Conservation (phyloP, 1,284 basidiomycete genomes). For the Cystobasidium sp. region DNA sequence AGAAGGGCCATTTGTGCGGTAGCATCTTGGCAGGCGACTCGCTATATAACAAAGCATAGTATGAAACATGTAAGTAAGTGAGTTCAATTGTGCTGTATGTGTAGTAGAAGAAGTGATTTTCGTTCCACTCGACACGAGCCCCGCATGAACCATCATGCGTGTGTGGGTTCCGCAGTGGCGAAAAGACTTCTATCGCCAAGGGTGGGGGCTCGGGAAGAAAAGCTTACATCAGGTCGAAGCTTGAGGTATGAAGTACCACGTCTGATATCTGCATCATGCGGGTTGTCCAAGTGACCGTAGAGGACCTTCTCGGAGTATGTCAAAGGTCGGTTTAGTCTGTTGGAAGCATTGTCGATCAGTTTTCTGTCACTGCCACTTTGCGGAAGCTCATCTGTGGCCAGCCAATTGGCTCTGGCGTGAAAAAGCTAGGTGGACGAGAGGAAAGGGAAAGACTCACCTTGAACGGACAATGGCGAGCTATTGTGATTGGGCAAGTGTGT, state of each 20-base stretch:
- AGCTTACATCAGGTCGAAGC: conserved; percentile 87
- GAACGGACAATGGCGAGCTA: conserved; percentile 75
- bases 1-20: conserved; percentile 98
- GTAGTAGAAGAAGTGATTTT: too few relatives aligned
- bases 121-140: too few relatives aligned
- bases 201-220: neutral
- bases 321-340: conserved; percentile 87
- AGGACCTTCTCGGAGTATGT: conserved; percentile 98
- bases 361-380: neutral
- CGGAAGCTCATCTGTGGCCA: conserved; percentile 9
- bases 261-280: conserved; percentile 82
- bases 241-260: conserved; percentile 92
- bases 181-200: conserved; percentile 22
- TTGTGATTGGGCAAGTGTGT: neutral
- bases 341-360: conserved; percentile 7
- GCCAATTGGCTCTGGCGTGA: conserved; percentile 5
- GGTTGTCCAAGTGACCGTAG: conserved; percentile 96
- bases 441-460: conserved; percentile 63
- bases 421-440: neutral
- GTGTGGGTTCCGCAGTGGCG: too few relatives aligned
- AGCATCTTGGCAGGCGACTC: conserved; percentile 99
- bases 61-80: neutral
- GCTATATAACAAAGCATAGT: conserved; percentile 62
- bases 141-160: too few relatives aligned
- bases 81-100: neutral